These are phyloP conservation scores for Myriosclerotinia curreyana DNA, from an alignment of 2,329 filamentous ascomycete genomes.

Conservation along the genomic window DNA sequence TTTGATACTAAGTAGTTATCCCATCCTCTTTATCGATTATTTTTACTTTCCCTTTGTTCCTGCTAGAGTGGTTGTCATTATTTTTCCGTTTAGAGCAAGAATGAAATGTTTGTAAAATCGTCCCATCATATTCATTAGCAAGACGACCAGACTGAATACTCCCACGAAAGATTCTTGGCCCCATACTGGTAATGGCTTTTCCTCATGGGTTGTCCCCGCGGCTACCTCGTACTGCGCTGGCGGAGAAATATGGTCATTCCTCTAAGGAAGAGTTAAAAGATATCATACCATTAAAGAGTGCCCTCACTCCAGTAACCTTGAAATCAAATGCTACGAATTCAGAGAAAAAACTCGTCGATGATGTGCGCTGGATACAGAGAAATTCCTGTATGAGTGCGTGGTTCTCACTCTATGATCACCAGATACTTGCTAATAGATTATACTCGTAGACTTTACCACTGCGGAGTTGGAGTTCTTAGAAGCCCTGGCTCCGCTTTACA, in stretches of 20 bases:
- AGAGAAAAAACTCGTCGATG: background rate
- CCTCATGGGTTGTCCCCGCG: background rate
- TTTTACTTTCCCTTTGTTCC: background rate
- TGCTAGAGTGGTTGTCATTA: background rate
- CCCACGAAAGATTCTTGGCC: background rate
- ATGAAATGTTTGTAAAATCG: background rate
- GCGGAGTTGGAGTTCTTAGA: constrained; percentile 14
- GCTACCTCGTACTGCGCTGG: constrained; percentile 13
- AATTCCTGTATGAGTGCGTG: background rate
- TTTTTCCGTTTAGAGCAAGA: too few species aligned
- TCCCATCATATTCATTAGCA: background rate
- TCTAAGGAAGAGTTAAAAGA: background rate
- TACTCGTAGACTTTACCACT: constrained; percentile 11
- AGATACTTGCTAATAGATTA: background rate
- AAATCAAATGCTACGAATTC: background rate
- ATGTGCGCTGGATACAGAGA: constrained; percentile 16
- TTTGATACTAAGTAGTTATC: background rate
- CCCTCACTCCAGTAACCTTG: constrained; percentile 14
- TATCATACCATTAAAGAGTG: constrained; percentile 19
- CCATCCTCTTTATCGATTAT: too few species aligned
- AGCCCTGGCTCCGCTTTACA: constrained; percentile 1
- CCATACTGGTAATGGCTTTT: constrained; percentile 1
- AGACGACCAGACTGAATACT: background rate
- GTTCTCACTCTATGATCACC: background rate
- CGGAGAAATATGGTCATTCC: constrained; percentile 13